Evolutionary conservation across 2,329 filamentous ascomycete species (phyloP).

Genomic region (Aspergillus clavatus): DNA sequence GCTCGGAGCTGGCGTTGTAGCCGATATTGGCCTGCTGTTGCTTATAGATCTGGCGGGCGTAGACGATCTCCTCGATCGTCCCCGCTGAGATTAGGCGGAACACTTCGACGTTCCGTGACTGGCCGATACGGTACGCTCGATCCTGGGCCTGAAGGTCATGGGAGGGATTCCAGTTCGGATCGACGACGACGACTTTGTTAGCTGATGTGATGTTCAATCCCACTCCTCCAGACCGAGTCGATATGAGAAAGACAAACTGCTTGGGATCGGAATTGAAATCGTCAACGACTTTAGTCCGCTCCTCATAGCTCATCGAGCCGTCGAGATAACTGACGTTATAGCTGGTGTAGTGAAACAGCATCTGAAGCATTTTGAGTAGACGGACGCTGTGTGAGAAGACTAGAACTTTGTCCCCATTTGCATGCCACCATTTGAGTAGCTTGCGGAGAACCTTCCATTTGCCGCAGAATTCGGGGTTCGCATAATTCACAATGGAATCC

Average conservation of each 20-base stretch:
- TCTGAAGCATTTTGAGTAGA: constrained; percentile 74
- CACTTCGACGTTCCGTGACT: constrained; percentile 88
- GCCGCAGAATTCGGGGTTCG: constrained; percentile 87
- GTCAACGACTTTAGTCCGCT: constrained; percentile 75
- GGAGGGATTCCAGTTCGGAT: constrained; percentile 95
- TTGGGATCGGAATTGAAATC: constrained; percentile 83
- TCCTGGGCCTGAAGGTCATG: constrained; percentile 96
- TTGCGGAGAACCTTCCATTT: constrained; percentile 93
- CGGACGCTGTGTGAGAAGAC: constrained; percentile 92
- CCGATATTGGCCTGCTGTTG: constrained; percentile 98
- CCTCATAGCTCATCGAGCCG: constrained; percentile 75
- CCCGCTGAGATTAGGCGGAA: constrained; percentile 86
- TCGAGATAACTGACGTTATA: constrained; percentile 92
- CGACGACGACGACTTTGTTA: constrained; percentile 96
- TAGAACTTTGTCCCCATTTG: constrained; percentile 86
- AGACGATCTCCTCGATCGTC: constrained; percentile 95
- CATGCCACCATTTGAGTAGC: constrained; percentile 83
- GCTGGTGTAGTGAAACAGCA: constrained; percentile 78
- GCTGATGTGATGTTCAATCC: constrained; percentile 95
- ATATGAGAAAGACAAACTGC: constrained; percentile 94
- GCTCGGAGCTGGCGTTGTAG: constrained; percentile 86
- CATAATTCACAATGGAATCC: constrained; percentile 73
- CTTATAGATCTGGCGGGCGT: constrained; percentile 96
- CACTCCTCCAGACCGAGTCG: constrained; percentile 85
- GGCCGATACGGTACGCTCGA: constrained; percentile 90